Percentiles rank a stretch among this genome's conserved stretches.
Evolutionary conservation across 345 rosid genomes (phyloP).

Genomic region (Clausena lansium): DNA sequence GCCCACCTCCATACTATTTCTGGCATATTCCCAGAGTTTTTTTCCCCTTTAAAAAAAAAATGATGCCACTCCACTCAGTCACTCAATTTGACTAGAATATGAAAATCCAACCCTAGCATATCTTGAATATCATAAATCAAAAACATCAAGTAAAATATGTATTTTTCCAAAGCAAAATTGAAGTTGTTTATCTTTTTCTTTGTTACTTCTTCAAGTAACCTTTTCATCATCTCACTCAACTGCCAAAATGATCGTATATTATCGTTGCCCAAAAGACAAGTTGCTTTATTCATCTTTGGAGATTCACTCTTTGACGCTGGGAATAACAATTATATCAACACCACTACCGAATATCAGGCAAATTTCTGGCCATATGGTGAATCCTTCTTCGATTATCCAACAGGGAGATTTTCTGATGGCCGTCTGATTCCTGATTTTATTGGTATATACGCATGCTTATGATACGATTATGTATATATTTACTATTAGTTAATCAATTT

Average conservation of each 20-base stretch:
- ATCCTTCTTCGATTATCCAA: neutral
- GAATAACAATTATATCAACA: slow-evolving; percentile 20
- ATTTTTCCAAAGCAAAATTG: neutral
- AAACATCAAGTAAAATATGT: too few relatives aligned
- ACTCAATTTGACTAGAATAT: too few relatives aligned
- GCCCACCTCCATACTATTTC: too few relatives aligned
- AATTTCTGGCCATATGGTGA: neutral
- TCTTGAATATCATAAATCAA: too few relatives aligned
- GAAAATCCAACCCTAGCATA: too few relatives aligned
- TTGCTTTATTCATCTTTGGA: slow-evolving; percentile 6
- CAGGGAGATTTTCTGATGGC: slow-evolving; percentile 9
- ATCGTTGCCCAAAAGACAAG: neutral
- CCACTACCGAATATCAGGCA: neutral
- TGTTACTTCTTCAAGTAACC: neutral
- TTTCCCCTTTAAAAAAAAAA: too few relatives aligned
- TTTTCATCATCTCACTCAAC: neutral
- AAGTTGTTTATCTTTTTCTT: neutral
- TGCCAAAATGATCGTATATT: neutral
- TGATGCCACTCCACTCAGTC: too few relatives aligned
- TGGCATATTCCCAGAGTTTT: too few relatives aligned
- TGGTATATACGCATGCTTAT: neutral
- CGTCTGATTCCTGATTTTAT: slow-evolving; percentile 9
- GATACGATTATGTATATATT: neutral
- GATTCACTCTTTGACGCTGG: slow-evolving; percentile 20
- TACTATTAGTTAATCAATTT: too few relatives aligned